Evolutionary conservation across 129 eudicot genomes (phyloP), one percentile per base, ranked within the genome.

Genomic region (Flaveria brownii): DNA sequence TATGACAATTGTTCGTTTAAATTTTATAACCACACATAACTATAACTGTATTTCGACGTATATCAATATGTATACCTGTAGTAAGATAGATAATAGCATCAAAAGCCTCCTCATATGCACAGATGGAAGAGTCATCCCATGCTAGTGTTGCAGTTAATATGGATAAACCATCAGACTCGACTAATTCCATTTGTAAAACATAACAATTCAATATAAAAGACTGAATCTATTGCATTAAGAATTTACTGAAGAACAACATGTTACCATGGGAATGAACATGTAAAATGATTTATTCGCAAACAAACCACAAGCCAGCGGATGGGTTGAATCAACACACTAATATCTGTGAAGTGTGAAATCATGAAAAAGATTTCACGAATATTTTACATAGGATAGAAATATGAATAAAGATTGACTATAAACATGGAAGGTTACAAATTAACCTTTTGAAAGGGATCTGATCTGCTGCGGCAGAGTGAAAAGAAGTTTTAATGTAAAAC

Each of bases 201-300:
- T 9, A 5, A 33, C 14, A 59, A 17, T 50, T 63, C 42, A 62
- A 10, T 17, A 55, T 18, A 62, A 43, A 70, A 76, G 60, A 81
- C 17, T 20, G 51, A 33, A 36, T 62, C 68, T 17, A 50, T 39
- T 47, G 45, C 68, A 69, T 36, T 51, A 18, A 5, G 16, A 66
- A 23, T 49, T 46, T 47, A 14, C 42, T 23, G 1, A 47, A 70
- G 39, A 13, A 74, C 57, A 60, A 39, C 33, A 17, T 2, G 16
- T 62, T 80, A 87, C 98, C 87, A 78, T 90, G 28, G 97, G 97
- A 77, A 93, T 81, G 76, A 90, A 84, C 47, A 91, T 76, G 86
- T 84, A 71, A 71, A 68, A 73, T 33, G 89, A 87, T 78, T 85
- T 84, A 62, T 61, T 73, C 74, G 82, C 86, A 83, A 81, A 46